Percentiles rank a stretch among this genome's conserved stretches.
Conservation (phyloP, 2,329 filamentous ascomycete genomes). For the Neophaeococcomyces aloes region DNA sequence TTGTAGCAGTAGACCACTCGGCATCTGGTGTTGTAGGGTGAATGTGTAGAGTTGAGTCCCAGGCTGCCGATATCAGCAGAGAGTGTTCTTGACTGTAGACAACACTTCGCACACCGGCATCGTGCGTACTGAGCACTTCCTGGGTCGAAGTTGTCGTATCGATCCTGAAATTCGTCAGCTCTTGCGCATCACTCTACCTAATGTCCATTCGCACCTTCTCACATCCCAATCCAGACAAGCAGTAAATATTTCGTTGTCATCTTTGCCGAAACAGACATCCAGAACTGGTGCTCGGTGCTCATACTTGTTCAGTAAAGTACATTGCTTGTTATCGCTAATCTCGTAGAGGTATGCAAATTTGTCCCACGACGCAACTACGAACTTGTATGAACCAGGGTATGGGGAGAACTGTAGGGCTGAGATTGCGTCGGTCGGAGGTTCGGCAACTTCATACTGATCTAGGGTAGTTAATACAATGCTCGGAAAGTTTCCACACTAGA, state of each 20-base stretch:
- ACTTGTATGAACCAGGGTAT: constrained; percentile 56
- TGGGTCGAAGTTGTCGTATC: constrained; percentile 63
- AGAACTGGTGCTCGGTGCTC: constrained; percentile 78
- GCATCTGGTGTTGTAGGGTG: constrained; percentile 50
- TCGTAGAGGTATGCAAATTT: constrained; percentile 86
- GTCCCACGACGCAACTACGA: constrained; percentile 94
- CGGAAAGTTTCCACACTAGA: no score
- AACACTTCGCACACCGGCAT: constrained; percentile 68
- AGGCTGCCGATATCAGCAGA: constrained; percentile 78
- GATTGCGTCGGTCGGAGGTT: constrained; percentile 76
- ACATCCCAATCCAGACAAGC: constrained; percentile 83
- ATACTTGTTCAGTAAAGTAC: constrained; percentile 33
- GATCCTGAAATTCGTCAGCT: constrained; percentile 39
- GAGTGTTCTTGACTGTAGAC: constrained; percentile 68
- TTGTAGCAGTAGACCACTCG: constrained; percentile 45
- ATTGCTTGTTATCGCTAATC: constrained; percentile 52
- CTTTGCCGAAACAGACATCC: constrained; percentile 79
- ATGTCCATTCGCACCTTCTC: constrained; percentile 45
- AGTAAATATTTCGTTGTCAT: constrained; percentile 73
- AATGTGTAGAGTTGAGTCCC: constrained; percentile 84
- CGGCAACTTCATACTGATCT: constrained; percentile 71
- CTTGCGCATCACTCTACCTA: not conserved
- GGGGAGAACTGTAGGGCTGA: constrained; percentile 81
- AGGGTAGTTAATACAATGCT: not conserved
- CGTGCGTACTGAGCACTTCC: constrained; percentile 66